These are phyloP conservation scores for Pilaira anomala DNA, from an alignment of 192 early-diverging fungal species.

Conservation along the genomic window DNA sequence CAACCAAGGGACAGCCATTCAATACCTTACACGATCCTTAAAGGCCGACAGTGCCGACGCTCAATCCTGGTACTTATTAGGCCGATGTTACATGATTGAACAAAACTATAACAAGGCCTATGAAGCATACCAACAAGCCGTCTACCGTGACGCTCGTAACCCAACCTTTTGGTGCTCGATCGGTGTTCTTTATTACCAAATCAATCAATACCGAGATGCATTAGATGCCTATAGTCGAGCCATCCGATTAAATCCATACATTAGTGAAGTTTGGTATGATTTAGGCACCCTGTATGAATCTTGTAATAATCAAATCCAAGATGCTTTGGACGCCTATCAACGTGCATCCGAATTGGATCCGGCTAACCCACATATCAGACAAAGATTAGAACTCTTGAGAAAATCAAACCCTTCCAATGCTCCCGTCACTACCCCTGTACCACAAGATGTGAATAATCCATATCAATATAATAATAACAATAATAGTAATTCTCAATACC, in stretches of 20 bases:
- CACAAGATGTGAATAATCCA: slow-evolving; percentile 38
- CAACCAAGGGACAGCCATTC: slow-evolving; percentile 85
- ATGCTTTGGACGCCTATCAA: slow-evolving; percentile 95
- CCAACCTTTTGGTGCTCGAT: slow-evolving; percentile 99
- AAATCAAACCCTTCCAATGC: slow-evolving; percentile 17
- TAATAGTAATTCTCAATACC: slow-evolving; percentile 7
- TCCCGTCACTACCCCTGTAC: slow-evolving; percentile 11
- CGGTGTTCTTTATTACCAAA: slow-evolving; percentile 96
- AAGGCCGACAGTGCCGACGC: slow-evolving; percentile 84
- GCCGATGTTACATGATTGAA: slow-evolving; percentile 94
- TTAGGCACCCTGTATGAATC: slow-evolving; percentile 95
- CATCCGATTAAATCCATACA: slow-evolving; percentile 87
- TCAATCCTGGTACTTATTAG: slow-evolving; percentile 92
- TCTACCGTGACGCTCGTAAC: slow-evolving; percentile 88
- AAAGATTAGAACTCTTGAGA: slow-evolving; percentile 27
- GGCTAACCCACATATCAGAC: slow-evolving; percentile 51
- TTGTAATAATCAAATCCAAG: slow-evolving; percentile 95
- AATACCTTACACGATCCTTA: slow-evolving; percentile 78
- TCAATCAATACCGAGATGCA: slow-evolving; percentile 92
- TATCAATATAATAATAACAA: slow-evolving; percentile 31
- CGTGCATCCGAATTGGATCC: slow-evolving; percentile 92
- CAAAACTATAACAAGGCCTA: slow-evolving; percentile 94
- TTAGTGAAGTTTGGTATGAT: slow-evolving; percentile 98
- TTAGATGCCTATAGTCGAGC: slow-evolving; percentile 96
- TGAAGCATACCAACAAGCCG: slow-evolving; percentile 96